Evolutionary conservation across 371 early-diverging fungal genomes (phyloP), one percentile per base, ranked within the genome.

Genomic region (Mortierella sp.): DNA sequence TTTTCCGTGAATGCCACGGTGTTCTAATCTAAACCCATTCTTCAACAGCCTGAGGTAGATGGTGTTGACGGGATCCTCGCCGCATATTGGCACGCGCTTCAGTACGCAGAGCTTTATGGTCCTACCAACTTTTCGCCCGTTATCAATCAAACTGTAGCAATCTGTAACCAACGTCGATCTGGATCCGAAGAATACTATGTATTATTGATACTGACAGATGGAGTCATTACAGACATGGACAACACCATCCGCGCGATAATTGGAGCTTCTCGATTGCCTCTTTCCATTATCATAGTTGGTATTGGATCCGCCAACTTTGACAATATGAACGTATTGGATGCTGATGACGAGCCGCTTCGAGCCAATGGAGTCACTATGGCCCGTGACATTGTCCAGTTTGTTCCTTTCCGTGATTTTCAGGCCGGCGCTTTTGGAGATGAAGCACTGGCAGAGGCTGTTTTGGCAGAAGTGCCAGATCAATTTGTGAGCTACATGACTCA

Each of bases 271-370:
- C 57, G 64, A 8, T 62, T 88, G 24, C 89, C 89, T 2, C 70
- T 90, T 22, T 87, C 88, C 3, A 88, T 90, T 62, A 83, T 90
- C 28, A 89, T 90, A 58, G 88, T 90, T n/a, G 90, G 90, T n/a
- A 84, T 90, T 24, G 90, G 90, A 13, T 74, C 83, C 38, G 86
- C 84, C 21, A 74, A 86, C 53, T 84, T 84, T 66, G 72, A 72
- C 36, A 72, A 77, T 50, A 88, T 88, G 89, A 64, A 86, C 28
- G 50, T 82, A 28, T 72, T 88, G 59, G 89, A 88, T 71, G 87
- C 77, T 3, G 89, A 87, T 64, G 83, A 86, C 43, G 81, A 73
- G 21, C 78, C 79, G 6, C 63, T 84, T 7, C 58, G 65, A 7
- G 65, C 77, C 28, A 77, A 69, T 41, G 76, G 73, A 36, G 47